These are phyloP conservation scores for Monosporascus ibericus DNA, from an alignment of 2,329 filamentous ascomycete species.

Conservation along the genomic window DNA sequence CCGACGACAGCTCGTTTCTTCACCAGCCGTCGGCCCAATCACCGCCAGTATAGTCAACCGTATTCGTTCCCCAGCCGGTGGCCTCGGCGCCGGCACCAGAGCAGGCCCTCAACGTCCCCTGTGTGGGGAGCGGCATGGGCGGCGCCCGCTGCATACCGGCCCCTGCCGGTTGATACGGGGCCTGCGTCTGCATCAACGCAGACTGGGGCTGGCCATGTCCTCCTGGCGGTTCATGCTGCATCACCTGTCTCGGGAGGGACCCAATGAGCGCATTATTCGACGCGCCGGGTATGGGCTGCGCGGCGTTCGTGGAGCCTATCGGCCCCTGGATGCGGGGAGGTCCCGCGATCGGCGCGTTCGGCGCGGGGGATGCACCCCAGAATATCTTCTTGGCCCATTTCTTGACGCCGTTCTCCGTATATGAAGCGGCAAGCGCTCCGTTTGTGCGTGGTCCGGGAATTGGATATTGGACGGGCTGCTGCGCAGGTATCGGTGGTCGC, in stretches of 20 bases:
- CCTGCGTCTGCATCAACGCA: no score
- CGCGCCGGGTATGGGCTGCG: neutral
- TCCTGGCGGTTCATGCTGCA: neutral
- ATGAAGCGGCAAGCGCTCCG: constrained; percentile 9
- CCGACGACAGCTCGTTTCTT: neutral
- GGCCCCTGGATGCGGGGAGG: constrained; percentile 18
- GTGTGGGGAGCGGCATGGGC: neutral
- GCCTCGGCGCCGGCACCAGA: neutral
- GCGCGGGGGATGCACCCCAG: constrained; percentile 19
- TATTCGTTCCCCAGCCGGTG: neutral
- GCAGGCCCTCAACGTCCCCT: neutral
- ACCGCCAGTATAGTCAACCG: constrained; percentile 4
- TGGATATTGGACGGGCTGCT: neutral
- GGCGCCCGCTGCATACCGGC: neutral
- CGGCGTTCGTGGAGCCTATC: constrained; percentile 4
- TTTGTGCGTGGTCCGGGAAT: neutral
- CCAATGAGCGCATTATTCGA: no score
- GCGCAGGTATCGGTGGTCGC: neutral
- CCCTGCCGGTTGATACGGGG: neutral
- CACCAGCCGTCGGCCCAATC: constrained; percentile 6
- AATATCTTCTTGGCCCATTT: constrained; percentile 25
- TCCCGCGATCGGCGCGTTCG: constrained; percentile 15
- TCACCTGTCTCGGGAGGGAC: neutral
- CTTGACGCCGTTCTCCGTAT: constrained; percentile 22
- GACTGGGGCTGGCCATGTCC: no score